A percentile compares a stretch with the other conserved stretches of the same genome.
These are phyloP conservation scores for Perkinsus marinus DNA, from an alignment of 169 alveolate species.

Conservation along the genomic window DNA sequence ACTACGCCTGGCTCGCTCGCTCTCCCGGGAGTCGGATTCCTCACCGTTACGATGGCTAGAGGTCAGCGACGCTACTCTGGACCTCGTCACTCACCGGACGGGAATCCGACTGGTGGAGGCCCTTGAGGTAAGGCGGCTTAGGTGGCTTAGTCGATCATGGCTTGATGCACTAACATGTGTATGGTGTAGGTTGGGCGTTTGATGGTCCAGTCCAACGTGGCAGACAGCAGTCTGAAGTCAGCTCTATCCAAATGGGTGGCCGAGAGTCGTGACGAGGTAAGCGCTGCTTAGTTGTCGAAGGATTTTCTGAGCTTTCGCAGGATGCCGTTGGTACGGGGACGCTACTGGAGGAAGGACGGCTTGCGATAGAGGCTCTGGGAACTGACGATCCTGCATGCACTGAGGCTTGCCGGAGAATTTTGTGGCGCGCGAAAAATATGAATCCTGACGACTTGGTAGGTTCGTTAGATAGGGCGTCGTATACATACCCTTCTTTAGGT, in stretches of 20 bases:
- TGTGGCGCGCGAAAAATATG: neutral
- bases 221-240: neutral
- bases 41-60: neutral
- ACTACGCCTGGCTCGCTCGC: neutral
- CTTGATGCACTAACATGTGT: too few species aligned
- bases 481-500: neutral
- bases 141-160: too few species aligned
- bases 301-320: neutral
- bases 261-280: neutral
- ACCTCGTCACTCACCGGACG: neutral
- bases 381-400: neutral
- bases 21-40: neutral
- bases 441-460: neutral
- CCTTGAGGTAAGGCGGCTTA: neutral
- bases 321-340: neutral
- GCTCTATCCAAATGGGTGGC: neutral
- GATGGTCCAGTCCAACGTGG: neutral
- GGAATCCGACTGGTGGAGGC: neutral
- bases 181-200: neutral
- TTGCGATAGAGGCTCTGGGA: neutral
- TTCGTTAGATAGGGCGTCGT: neutral
- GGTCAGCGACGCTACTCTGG: neutral
- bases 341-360: neutral
- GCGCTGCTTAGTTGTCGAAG: neutral
- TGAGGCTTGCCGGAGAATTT: neutral